Base-by-base conservation (phyloP, 78 protist genomes). In the Chrysochromulina parva region DNA sequence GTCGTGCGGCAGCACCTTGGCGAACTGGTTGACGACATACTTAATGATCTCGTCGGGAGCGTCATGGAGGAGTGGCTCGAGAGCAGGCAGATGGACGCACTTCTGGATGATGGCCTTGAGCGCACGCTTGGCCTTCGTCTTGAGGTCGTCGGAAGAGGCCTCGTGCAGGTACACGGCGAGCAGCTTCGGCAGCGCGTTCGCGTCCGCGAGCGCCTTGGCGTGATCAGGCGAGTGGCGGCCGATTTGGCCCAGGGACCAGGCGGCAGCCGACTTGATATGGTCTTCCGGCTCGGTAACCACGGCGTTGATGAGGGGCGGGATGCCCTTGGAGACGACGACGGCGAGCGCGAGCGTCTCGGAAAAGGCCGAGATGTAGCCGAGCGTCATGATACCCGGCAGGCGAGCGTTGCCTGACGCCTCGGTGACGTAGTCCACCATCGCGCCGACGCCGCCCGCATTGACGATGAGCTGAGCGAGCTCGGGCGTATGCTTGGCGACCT, bases 181-280 rank as follows among this genome's bases (percentile, higher is more conserved):
- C 53, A 95, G 90, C n/a, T 74, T 48, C 16, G 95, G 93, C 71
- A 97, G 89, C 26, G 95, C 96, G 81, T 94, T 94, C 58, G 92
- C 94, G 50, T 93, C 96, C 6, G 97, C 96, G 13, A 96, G 73
- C 20, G 97, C 96, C 88, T 91, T 89, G 74, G 98, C 97, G 94
- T 97, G 99, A 62, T 96, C 97, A 2, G 98, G 95, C 5, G 97
- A 62, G 92, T 97, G 98, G 24, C 97, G 90, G 9, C 97, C 98
- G 65, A 96, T 65, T 85, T 97, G 98, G 16, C 97, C 97, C 24
- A 97, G 90, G 20, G 96, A 67, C 97, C 96, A 96, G 53, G 95
- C 93, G 10, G 93, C 20, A 2, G 96, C 97, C 1, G 97, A 96
- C 88, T 80, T 76, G 85, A 96, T 57, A 92, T 96, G 96, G 90